phyloP scores from a whole-genome alignment of 1,139 yeast genomes.

The Diutina scorzettiae region DNA sequence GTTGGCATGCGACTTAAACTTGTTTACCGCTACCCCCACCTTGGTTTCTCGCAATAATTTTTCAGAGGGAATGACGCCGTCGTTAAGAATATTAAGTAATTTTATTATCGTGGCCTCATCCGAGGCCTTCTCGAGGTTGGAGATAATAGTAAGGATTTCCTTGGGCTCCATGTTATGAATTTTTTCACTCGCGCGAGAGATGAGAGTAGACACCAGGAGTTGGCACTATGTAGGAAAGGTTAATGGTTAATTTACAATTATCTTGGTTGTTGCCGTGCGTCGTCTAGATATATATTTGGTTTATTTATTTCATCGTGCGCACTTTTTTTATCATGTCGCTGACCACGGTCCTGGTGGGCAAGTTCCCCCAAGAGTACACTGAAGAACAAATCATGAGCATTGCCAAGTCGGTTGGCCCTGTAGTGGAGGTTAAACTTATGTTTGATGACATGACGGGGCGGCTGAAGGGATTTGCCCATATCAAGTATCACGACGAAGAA shows the following conservation, averaged over 20 bases:
- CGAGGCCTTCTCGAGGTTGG: constrained; percentile 61
- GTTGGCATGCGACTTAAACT: constrained; percentile 61
- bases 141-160: constrained; percentile 61
- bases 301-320: no score
- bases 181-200: not conserved
- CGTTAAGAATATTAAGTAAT: constrained; percentile 54
- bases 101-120: constrained; percentile 58
- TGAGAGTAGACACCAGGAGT: no score
- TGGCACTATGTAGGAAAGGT: no score
- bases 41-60: constrained; percentile 81
- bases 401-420: constrained; percentile 80
- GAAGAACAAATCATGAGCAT: constrained; percentile 82
- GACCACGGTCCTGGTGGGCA: constrained; percentile 3
- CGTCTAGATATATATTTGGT: no score
- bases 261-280: no score
- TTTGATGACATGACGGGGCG: constrained; percentile 86
- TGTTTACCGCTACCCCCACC: constrained; percentile 95
- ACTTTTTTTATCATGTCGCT: no score
- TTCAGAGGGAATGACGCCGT: constrained; percentile 76
- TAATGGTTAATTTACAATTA: no score
- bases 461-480: constrained; percentile 84
- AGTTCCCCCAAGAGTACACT: constrained; percentile 27
- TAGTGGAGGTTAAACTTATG: constrained; percentile 58
- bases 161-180: constrained; percentile 48
- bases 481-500: constrained; percentile 63